Evolutionary conservation across 257 asterid genomes (phyloP).

Genomic region (Gentiana dahurica): DNA sequence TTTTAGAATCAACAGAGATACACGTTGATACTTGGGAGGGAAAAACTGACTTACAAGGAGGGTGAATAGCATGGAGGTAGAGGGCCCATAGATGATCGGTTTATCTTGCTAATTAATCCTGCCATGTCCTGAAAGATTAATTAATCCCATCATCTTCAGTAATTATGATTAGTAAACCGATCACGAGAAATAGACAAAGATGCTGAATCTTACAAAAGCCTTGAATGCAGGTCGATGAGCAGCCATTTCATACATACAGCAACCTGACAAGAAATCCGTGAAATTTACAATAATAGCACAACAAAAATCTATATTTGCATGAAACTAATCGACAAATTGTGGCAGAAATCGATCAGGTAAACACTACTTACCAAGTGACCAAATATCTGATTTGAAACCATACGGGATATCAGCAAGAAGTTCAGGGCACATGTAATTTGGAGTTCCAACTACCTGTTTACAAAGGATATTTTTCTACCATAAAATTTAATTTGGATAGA

Average conservation of each 20-base stretch:
- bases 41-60: slow-evolving; percentile 54
- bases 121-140: slow-evolving; percentile 86
- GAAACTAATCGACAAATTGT: neutral
- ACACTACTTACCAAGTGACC: slow-evolving; percentile 74
- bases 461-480: neutral
- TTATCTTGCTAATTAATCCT: slow-evolving; percentile 91
- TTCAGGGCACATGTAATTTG: slow-evolving; percentile 98
- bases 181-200: neutral
- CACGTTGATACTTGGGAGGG: too few relatives aligned
- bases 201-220: slow-evolving; percentile 66
- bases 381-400: slow-evolving; percentile 87
- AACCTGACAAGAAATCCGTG: slow-evolving; percentile 32
- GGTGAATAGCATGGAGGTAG: slow-evolving; percentile 96
- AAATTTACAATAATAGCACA: too few relatives aligned
- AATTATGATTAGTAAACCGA: too few relatives aligned
- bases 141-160: neutral
- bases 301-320: too few relatives aligned
- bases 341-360: neutral
- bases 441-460: slow-evolving; percentile 85
- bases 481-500: slow-evolving; percentile 3
- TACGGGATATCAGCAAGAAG: slow-evolving; percentile 92
- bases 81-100: slow-evolving; percentile 93
- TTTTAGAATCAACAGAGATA: too few relatives aligned
- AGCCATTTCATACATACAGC: slow-evolving; percentile 98
- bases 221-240: slow-evolving; percentile 98